Conservation (phyloP, 768 basidiomycete species). For the Hericium erinaceus region DNA sequence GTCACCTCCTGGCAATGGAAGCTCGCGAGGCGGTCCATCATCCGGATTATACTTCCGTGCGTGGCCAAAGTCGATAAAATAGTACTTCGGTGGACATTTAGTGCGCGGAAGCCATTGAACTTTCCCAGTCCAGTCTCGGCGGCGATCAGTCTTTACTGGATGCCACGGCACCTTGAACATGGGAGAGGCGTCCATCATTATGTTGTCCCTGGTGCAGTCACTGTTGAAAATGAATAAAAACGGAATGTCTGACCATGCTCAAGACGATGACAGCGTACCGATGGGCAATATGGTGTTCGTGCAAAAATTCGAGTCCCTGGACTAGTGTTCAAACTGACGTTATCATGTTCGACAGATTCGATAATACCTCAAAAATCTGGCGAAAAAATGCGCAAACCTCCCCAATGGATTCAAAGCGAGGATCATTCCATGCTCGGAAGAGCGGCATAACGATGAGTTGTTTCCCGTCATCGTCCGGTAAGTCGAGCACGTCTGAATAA, state of each 20-base stretch:
- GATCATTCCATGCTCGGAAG: constrained; percentile 13
- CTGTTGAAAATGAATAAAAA: not conserved
- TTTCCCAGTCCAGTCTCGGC: constrained; percentile 1
- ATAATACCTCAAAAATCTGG: constrained; percentile 23
- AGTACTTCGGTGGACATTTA: not conserved
- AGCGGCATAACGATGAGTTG: constrained; percentile 23
- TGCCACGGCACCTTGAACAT: constrained; percentile 9
- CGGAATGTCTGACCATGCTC: no score
- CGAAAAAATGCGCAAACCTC: constrained; percentile 22
- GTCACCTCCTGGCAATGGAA: constrained; percentile 7
- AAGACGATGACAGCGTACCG: not conserved
- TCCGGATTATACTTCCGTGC: constrained; percentile 1
- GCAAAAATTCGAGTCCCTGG: constrained; percentile 8
- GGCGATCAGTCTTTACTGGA: not conserved
- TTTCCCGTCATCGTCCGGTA: constrained; percentile 10
- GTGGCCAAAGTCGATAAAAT: constrained; percentile 9
- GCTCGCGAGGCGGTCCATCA: constrained; percentile 1
- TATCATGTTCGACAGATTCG: no score
- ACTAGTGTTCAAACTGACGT: not conserved
- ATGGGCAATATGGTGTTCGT: constrained; percentile 8
- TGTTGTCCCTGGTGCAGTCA: constrained; percentile 3
- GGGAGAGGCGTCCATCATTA: constrained; percentile 7
- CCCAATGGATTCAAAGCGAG: constrained; percentile 21
- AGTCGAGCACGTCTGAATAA: not conserved
- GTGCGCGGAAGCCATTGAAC: not conserved